A percentile compares a stretch with the other conserved stretches of the same genome.
Evolutionary conservation across 2,329 filamentous ascomycete species (phyloP).

Genomic region (Colletotrichum karsti): DNA sequence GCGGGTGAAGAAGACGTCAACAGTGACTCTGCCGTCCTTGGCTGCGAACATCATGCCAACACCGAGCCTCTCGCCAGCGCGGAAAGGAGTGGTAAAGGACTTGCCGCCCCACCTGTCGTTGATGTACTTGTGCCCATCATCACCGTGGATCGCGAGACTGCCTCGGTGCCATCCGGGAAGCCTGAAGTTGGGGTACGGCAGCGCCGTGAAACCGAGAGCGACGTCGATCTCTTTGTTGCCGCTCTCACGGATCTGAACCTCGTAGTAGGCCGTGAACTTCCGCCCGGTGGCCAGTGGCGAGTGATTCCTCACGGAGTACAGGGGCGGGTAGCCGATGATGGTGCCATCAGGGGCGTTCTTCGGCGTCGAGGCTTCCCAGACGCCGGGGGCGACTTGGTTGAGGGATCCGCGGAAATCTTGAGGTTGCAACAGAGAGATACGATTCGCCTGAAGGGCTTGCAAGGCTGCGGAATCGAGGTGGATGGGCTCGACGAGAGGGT

Average conservation of each 20-base stretch:
- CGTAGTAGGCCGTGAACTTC: conserved; percentile 73
- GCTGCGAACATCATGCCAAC: conserved; percentile 72
- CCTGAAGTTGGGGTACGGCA: conserved; percentile 80
- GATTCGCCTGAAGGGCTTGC: conserved; percentile 56
- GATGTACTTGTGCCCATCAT: conserved; percentile 80
- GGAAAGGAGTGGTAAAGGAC: conserved; percentile 72
- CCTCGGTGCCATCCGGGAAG: conserved; percentile 85
- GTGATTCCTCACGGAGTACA: conserved; percentile 71
- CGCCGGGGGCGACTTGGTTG: conserved; percentile 53
- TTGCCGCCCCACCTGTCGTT: conserved; percentile 80
- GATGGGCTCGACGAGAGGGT: conserved; percentile 66
- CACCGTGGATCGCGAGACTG: conserved; percentile 79
- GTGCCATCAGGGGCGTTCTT: conserved; percentile 65
- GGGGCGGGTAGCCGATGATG: conserved; percentile 73
- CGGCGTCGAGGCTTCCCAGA: conserved; percentile 57
- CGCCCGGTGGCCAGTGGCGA: conserved; percentile 56
- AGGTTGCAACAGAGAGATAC: conserved; percentile 64
- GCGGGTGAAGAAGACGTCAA: conserved; percentile 75
- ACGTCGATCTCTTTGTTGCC: conserved; percentile 59
- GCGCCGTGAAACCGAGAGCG: conserved; percentile 75
- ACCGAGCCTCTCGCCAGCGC: conserved; percentile 72
- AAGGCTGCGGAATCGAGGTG: conserved; percentile 54
- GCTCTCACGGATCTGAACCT: conserved; percentile 63
- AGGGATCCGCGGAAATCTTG: conserved; percentile 56
- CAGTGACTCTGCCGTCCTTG: conserved; percentile 49